Base-by-base conservation (phyloP, 2,329 filamentous ascomycete genomes). In the Leptosphaerulina australis region DNA sequence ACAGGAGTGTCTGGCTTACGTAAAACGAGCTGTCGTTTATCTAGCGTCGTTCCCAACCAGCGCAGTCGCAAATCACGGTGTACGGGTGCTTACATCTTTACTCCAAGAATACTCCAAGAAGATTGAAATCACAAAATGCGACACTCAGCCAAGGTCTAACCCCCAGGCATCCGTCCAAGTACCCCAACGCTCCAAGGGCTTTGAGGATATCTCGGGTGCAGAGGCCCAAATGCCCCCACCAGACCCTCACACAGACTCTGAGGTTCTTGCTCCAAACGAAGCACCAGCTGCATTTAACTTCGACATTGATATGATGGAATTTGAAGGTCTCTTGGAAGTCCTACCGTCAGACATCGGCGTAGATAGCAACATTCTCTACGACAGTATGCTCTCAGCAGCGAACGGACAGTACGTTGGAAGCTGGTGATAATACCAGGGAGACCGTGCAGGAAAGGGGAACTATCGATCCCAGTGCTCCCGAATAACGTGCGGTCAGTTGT, bases 1-100 rank as follows among this genome's bases (percentile, higher is more conserved):
- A 4, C 45, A 45, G 9, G 65, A 70, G 21, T 51, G 63, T 21
- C 54, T 62, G 11, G 54, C 60, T 9, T 62, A 69, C 11, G 68
- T 72, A 1, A 61, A 69, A 21, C 68, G 69, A 39, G 64, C 70
- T 0, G 65, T 75, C 22, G 52, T 44, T 0, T 62, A 68, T 9
- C 64, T 77, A 4, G 55, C 65, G 11, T 58, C 58, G 10, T 75
- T 65, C 26, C 52, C 58, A 1, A 70, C 68, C n/a, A 76, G 73
- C 56, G 71, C 71, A 14, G 70, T 77, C 12, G 74, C 75, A 4
- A 48, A 57, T 1, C 69, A 75, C 8, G 75, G 75, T 3, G 60
- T 70, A 9, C 70, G 69, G 15, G 67, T 77, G 1, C 54, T 77
- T 7, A 61, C 57, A 0, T 73, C 73, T 0, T 56, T 77, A 3